Evolutionary conservation across 495 filamentous ascomycete species (phyloP).

Genomic region (Lasiosphaeris hirsuta): DNA sequence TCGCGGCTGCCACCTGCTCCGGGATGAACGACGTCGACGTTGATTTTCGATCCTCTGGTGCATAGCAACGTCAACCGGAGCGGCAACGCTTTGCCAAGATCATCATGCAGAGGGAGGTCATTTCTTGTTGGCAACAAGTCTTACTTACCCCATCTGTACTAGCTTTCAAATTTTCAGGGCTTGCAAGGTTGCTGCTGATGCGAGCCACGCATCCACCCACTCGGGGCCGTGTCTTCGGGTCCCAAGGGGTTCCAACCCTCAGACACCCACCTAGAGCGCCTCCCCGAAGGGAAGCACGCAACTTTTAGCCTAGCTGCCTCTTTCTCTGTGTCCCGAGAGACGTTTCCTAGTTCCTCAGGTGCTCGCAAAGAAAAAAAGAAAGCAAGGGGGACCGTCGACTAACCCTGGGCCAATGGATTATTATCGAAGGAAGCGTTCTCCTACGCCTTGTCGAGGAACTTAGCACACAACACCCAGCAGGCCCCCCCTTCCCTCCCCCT

Average conservation of each 20-base stretch:
- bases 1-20: background rate
- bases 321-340: slow-evolving; percentile 6
- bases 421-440: slow-evolving; percentile 18
- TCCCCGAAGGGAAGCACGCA: slow-evolving; percentile 16
- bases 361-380: slow-evolving; percentile 11
- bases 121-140: slow-evolving; percentile 1
- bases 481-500: slow-evolving; percentile 17
- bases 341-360: slow-evolving; percentile 13
- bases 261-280: slow-evolving; percentile 2
- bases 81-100: slow-evolving; percentile 8
- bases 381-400: slow-evolving; percentile 1
- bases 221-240: slow-evolving; percentile 26
- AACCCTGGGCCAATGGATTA: slow-evolving; percentile 24
- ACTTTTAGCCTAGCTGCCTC: slow-evolving; percentile 3
- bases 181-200: slow-evolving; percentile 20
- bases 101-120: slow-evolving; percentile 9
- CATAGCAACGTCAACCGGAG: slow-evolving; percentile 7
- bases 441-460: slow-evolving; percentile 22
- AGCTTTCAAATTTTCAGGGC: slow-evolving; percentile 21
- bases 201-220: slow-evolving; percentile 23
- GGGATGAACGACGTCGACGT: background rate
- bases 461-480: slow-evolving; percentile 23
- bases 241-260: slow-evolving; percentile 17
- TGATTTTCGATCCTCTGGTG: slow-evolving; percentile 5
- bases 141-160: slow-evolving; percentile 24